Percentiles rank a stretch among this genome's conserved stretches.
Conservation (phyloP, 2,329 filamentous ascomycete species). For the Zymoseptoria pseudotritici region DNA sequence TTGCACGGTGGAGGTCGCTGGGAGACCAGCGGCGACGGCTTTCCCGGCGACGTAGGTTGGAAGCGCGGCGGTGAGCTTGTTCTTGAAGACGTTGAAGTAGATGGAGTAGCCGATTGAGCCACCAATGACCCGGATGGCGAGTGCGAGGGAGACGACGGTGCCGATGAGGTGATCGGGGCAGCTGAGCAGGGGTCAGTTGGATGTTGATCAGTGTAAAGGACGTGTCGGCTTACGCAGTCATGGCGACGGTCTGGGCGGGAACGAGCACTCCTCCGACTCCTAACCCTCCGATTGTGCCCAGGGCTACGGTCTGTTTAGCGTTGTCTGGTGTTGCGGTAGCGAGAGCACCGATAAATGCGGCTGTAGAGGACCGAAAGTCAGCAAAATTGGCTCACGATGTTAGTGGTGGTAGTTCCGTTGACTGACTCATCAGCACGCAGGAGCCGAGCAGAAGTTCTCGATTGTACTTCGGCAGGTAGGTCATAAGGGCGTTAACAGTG, state of each 20-base stretch:
- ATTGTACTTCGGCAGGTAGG: slow-evolving; percentile 51
- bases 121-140: slow-evolving; percentile 60
- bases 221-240: slow-evolving; percentile 39
- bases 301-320: slow-evolving; percentile 26
- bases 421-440: slow-evolving; percentile 51
- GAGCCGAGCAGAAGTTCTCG: slow-evolving; percentile 52
- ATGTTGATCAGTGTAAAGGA: background rate
- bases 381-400: background rate
- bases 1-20: slow-evolving; percentile 1
- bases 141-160: slow-evolving; percentile 57
- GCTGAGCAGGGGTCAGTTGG: background rate
- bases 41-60: slow-evolving; percentile 41
- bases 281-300: slow-evolving; percentile 53
- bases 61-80: slow-evolving; percentile 41
- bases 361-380: background rate
- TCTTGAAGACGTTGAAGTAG: slow-evolving; percentile 45
- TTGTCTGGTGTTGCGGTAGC: slow-evolving; percentile 17
- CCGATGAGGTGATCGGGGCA: slow-evolving; percentile 61
- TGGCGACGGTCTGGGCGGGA: slow-evolving; percentile 54
- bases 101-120: slow-evolving; percentile 37
- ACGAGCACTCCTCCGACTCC: slow-evolving; percentile 61
- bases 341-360: slow-evolving; percentile 40
- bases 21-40: slow-evolving; percentile 28
- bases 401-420: background rate
- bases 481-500: slow-evolving; percentile 50